Evolutionary conservation across 2,329 filamentous ascomycete genomes (phyloP).

Genomic region (Talaromyces sp.): DNA sequence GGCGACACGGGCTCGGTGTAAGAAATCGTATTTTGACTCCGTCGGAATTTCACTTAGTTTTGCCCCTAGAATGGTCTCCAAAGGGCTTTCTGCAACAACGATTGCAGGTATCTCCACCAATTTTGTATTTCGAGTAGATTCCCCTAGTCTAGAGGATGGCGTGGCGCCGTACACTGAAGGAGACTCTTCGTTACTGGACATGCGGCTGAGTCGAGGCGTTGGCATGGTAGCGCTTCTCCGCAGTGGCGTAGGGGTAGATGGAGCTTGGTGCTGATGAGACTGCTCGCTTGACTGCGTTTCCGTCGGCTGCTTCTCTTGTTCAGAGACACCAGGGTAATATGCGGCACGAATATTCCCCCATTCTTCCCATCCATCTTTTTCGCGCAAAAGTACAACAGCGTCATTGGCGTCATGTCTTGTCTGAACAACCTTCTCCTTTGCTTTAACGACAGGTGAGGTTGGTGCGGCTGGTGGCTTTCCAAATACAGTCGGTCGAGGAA

Average conservation of each 20-base stretch:
- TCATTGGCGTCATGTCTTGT: constrained; percentile 74
- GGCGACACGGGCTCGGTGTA: constrained; percentile 80
- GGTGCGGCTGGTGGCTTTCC: constrained; percentile 52
- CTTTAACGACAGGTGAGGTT: constrained; percentile 61
- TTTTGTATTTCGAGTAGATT: constrained; percentile 47
- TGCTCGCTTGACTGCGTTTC: constrained; percentile 33
- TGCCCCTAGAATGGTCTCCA: constrained; percentile 40
- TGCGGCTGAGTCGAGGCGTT: constrained; percentile 53
- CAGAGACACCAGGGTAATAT: constrained; percentile 62
- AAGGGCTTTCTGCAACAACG: constrained; percentile 41
- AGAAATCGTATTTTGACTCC: constrained; percentile 75
- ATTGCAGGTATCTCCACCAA: constrained; percentile 63
- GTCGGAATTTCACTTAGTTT: constrained; percentile 65
- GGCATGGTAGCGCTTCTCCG: constrained; percentile 65
- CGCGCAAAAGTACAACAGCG: constrained; percentile 70
- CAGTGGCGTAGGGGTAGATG: constrained; percentile 72
- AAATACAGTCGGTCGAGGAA: constrained; percentile 66
- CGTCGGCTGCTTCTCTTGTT: constrained; percentile 34
- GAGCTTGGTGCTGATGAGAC: constrained; percentile 52
- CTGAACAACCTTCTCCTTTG: constrained; percentile 67
- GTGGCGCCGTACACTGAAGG: constrained; percentile 50
- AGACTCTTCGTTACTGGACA: constrained; percentile 47
- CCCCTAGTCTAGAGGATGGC: constrained; percentile 37
- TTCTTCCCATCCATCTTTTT: constrained; percentile 62
- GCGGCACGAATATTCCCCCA: constrained; percentile 78